Evolutionary conservation across 805 yeast species (phyloP), one percentile per base, ranked within the genome.

Genomic region (Metschnikowia lochheadii): DNA sequence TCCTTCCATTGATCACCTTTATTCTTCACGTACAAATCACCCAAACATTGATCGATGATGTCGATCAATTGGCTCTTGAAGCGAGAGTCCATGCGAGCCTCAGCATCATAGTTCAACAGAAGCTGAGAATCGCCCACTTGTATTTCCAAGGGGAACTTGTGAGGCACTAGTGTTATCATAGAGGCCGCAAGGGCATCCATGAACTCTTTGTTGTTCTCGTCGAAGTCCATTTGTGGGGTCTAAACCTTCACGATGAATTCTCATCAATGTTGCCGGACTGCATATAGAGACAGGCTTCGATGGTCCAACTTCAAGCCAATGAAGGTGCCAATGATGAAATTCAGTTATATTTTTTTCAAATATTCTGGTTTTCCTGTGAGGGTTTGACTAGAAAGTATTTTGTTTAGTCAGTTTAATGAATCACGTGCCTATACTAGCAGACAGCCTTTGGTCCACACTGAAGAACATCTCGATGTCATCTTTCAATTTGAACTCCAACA

Each of bases 1-100:
- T 31, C 54, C 57, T 66, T 66, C 82, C 79, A 80, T 10, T 61
- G 55, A n/a, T 11, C 40, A 2, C 80, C 81, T 18, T 67, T 61
- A 17, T 64, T 54, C 3, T 45, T 46, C 3, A 32, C 29, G 54
- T 73, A 73, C 35, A 62, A 56, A 0, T 41, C 39, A 23, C 67
- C 69, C 49, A 73, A 52, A 46, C 69, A 69, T 17, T 41, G 47
- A 15, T 61, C 67, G 5, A 72, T 50, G 5, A 72, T 51, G 23
- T 52, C 53, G 6, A 68, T 47, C 44, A 64, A 65, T 33, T 20
- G 49, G 3, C 17, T 29, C 5, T 49, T 17, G 34, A 36, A 37
- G 6, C 6, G 7, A 3, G 38, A 5, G n/a, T 29, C 33, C 50
- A 52, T 34, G 13, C 38, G 21, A 13, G 49, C 34, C 18, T 44